Conservation (phyloP, 2,329 filamentous ascomycete genomes). For the Neofusicoccum cordaticola region DNA sequence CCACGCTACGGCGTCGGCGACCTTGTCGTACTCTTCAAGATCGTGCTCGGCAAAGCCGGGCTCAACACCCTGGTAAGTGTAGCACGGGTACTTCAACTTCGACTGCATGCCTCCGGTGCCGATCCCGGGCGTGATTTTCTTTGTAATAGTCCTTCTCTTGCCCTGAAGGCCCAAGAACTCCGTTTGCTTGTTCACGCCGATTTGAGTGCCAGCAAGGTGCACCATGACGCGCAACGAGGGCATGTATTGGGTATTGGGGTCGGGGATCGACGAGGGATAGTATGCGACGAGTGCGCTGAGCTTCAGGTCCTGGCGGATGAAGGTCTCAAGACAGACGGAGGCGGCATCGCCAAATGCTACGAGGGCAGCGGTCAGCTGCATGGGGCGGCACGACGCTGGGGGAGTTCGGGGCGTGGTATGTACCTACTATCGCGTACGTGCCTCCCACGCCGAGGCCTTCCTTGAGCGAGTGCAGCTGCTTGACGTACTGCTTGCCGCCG, state of each 20-base stretch:
- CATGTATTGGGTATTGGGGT: conserved; percentile 45
- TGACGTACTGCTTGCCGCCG: conserved; percentile 48
- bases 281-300: conserved; percentile 62
- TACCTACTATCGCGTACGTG: conserved; percentile 63
- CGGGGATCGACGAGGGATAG: conserved; percentile 59
- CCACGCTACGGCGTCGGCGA: conserved; percentile 66
- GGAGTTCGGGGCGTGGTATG: neutral
- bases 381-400: neutral
- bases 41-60: conserved; percentile 71
- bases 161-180: conserved; percentile 54
- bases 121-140: conserved; percentile 50
- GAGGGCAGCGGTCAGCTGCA: neutral
- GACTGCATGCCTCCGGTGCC: conserved; percentile 46
- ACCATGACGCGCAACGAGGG: conserved; percentile 50
- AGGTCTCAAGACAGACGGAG: conserved; percentile 57
- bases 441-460: conserved; percentile 58
- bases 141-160: conserved; percentile 48
- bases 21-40: conserved; percentile 63
- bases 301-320: conserved; percentile 48
- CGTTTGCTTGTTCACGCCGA: conserved; percentile 50
- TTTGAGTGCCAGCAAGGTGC: conserved; percentile 53
- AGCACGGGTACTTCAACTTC: conserved; percentile 46
- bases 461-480: conserved; percentile 49
- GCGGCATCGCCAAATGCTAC: conserved; percentile 60
- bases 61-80: conserved; percentile 55